Conservation (phyloP, 495 filamentous ascomycete species). For the Elasticomyces elasticus region DNA sequence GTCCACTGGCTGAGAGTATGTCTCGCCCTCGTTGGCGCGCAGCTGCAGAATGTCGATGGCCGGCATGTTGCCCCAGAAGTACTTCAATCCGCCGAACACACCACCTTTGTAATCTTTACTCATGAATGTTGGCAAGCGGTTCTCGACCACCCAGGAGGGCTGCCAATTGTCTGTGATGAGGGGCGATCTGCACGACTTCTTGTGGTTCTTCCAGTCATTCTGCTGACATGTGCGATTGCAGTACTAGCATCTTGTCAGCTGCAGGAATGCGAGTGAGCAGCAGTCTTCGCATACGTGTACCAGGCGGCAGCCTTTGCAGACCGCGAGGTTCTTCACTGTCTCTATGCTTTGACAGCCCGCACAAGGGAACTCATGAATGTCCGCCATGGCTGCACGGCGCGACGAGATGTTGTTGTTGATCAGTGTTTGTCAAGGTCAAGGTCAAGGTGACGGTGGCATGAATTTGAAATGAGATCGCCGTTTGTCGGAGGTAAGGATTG, state of each 20-base stretch:
- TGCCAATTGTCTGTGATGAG: constrained; percentile 25
- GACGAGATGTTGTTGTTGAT: no score
- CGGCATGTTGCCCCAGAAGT: constrained; percentile 36
- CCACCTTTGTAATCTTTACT: neutral
- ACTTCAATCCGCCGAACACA: constrained; percentile 27
- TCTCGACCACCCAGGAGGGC: constrained; percentile 25
- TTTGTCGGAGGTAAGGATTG: neutral
- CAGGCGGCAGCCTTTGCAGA: constrained; percentile 12
- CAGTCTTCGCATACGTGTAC: constrained; percentile 9
- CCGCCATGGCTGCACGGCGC: neutral
- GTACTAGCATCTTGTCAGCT: constrained; percentile 25
- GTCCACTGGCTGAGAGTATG: constrained; percentile 25
- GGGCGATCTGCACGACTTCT: constrained; percentile 30
- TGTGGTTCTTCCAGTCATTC: constrained; percentile 33
- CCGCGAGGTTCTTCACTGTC: neutral
- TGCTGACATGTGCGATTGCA: constrained; percentile 34
- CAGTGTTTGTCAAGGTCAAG: neutral
- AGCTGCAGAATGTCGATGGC: constrained; percentile 38
- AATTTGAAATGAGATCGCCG: neutral
- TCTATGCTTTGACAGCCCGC: neutral
- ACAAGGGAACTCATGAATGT: neutral
- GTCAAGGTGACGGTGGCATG: no score
- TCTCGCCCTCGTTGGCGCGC: constrained; percentile 35
- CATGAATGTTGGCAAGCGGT: constrained; percentile 26
- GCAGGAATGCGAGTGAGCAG: neutral